Evolutionary conservation across 192 early-diverging fungal genomes (phyloP).

Genomic region (Backusella sp.): DNA sequence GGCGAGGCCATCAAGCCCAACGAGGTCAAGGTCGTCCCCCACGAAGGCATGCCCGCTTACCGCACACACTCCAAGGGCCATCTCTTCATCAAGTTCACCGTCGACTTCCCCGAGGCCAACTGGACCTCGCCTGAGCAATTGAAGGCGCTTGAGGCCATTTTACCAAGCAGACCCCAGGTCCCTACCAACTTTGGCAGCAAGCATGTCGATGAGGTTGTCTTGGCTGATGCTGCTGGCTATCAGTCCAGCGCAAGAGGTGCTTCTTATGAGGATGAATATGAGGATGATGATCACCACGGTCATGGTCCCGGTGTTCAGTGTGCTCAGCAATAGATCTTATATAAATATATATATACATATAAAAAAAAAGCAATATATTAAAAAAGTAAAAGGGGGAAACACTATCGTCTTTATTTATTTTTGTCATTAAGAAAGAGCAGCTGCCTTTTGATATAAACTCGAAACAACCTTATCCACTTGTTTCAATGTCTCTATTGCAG

Average conservation of each 20-base stretch:
- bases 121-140: slow-evolving; percentile 75
- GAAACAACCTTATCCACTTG: slow-evolving; percentile 95
- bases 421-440: neutral
- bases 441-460: slow-evolving; percentile 89
- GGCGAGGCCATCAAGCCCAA: slow-evolving; percentile 96
- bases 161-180: slow-evolving; percentile 71
- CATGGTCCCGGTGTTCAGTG: slow-evolving; percentile 35
- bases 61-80: slow-evolving; percentile 89
- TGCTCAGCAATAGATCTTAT: slow-evolving; percentile 25
- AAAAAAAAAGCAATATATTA: neutral
- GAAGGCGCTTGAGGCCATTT: slow-evolving; percentile 72
- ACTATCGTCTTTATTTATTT: neutral
- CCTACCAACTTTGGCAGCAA: slow-evolving; percentile 49
- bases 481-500: slow-evolving; percentile 93
- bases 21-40: slow-evolving; percentile 75
- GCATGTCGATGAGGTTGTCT: slow-evolving; percentile 80
- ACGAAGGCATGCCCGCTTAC: slow-evolving; percentile 96
- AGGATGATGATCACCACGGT: slow-evolving; percentile 10
- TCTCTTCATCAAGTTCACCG: slow-evolving; percentile 89
- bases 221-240: slow-evolving; percentile 42
- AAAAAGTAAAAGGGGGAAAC: neutral
- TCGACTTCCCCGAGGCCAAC: slow-evolving; percentile 88
- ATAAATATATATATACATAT: neutral
- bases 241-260: slow-evolving; percentile 8
- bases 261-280: slow-evolving; percentile 25